Evolutionary conservation across 176 grass and related monocot genomes (phyloP).

Genomic region (Thalia dealbata): DNA sequence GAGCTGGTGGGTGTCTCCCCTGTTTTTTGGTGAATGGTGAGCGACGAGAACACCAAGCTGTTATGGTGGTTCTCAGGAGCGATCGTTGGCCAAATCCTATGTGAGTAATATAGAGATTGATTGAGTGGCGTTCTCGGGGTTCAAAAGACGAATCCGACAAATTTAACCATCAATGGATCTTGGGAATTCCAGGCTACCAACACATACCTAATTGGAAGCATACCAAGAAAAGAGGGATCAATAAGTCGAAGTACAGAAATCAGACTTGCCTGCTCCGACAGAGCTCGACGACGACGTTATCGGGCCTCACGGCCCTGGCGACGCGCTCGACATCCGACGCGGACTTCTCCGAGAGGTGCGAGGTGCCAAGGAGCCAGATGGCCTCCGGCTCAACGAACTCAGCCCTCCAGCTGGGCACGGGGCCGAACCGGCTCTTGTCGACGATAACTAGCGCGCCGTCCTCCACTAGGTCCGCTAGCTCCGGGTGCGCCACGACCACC

Average conservation of each 20-base stretch:
- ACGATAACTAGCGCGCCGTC: constrained; percentile 67
- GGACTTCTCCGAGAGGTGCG: constrained; percentile 66
- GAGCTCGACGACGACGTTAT: constrained; percentile 93
- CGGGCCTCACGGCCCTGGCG: constrained; percentile 46
- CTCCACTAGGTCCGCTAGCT: constrained; percentile 57
- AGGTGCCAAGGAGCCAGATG: constrained; percentile 79
- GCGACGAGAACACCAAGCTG: too few species aligned
- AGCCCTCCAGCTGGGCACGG: constrained; percentile 67
- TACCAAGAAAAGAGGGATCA: background rate
- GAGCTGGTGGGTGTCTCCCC: too few species aligned
- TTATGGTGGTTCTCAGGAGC: too few species aligned
- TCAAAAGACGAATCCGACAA: too few species aligned
- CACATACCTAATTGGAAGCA: background rate
- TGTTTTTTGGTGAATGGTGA: too few species aligned
- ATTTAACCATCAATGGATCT: too few species aligned
- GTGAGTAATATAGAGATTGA: too few species aligned
- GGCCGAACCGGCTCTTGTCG: constrained; percentile 62
- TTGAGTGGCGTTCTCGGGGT: too few species aligned
- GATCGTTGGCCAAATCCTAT: too few species aligned
- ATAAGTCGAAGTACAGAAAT: background rate
- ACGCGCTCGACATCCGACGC: constrained; percentile 55
- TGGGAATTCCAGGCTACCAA: too few species aligned
- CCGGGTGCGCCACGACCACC: constrained; percentile 31
- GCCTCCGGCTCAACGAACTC: constrained; percentile 75
- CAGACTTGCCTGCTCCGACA: constrained; percentile 80